phyloP scores from a whole-genome alignment of 202 grass and related monocot species.

The Panicum hallii region DNA sequence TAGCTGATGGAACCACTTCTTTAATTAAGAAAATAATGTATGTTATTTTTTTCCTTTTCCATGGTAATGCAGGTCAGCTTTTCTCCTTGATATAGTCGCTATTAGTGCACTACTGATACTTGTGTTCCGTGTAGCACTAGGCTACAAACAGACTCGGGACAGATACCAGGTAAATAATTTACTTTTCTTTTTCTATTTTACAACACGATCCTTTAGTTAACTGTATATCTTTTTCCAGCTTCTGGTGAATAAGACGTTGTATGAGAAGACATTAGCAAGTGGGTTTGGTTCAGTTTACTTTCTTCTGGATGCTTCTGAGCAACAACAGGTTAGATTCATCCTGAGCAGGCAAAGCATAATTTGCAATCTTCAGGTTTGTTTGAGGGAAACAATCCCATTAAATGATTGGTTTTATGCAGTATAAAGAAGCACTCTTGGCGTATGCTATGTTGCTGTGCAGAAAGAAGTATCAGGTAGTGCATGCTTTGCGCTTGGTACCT shows the following conservation, averaged over 20 bases:
- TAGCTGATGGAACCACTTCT: slow-evolving; percentile 13
- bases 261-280: slow-evolving; percentile 95
- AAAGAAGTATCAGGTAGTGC: slow-evolving; percentile 71
- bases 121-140: slow-evolving; percentile 75
- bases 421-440: slow-evolving; percentile 88
- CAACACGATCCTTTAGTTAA: slow-evolving; percentile 27
- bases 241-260: slow-evolving; percentile 91
- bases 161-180: slow-evolving; percentile 77
- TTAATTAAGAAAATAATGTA: slow-evolving; percentile 18
- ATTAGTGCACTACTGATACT: slow-evolving; percentile 72
- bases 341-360: neutral
- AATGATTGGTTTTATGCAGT: slow-evolving; percentile 55
- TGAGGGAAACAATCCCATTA: neutral
- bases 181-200: neutral
- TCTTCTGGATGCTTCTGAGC: slow-evolving; percentile 96
- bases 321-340: slow-evolving; percentile 78
- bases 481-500: neutral
- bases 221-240: slow-evolving; percentile 56
- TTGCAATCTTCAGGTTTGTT: neutral
- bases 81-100: slow-evolving; percentile 88
- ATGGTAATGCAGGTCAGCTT: slow-evolving; percentile 74
- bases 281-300: slow-evolving; percentile 96
- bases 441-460: slow-evolving; percentile 77
- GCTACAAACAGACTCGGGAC: slow-evolving; percentile 94
- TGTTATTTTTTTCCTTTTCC: slow-evolving; percentile 14